phyloP scores from a whole-genome alignment of 805 yeast species.

The Candida bentonensis region DNA sequence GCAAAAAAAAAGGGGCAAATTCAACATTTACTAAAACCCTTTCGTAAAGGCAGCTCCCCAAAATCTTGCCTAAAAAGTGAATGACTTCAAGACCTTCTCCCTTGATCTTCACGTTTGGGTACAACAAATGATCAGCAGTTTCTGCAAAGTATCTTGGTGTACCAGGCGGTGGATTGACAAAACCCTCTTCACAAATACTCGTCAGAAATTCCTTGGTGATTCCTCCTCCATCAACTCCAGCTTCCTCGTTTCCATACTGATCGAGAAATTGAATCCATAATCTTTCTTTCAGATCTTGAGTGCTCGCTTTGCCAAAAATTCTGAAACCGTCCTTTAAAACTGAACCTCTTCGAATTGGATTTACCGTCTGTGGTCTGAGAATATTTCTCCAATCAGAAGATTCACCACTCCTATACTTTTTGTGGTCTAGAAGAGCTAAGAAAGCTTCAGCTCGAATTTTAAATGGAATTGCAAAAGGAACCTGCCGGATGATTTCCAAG shows the following conservation, averaged over 20 bases:
- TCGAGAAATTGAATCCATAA: conserved; percentile 56
- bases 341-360: conserved; percentile 43
- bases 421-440: conserved; percentile 45
- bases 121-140: conserved; percentile 44
- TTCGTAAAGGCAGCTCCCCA: conserved; percentile 85
- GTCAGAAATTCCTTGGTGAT: conserved; percentile 83
- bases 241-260: conserved; percentile 60
- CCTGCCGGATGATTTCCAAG: conserved; percentile 39
- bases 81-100: conserved; percentile 23
- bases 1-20: conserved; percentile 77
- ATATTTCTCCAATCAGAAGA: not conserved
- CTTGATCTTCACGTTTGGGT: conserved; percentile 44
- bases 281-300: conserved; percentile 36
- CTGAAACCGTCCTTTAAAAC: conserved; percentile 64
- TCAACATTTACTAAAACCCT: conserved; percentile 65
- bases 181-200: conserved; percentile 54
- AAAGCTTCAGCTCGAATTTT: conserved; percentile 59
- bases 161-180: conserved; percentile 25
- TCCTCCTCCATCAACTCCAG: conserved; percentile 96
- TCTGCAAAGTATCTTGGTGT: conserved; percentile 26
- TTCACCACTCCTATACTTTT: conserved; percentile 21
- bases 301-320: conserved; percentile 39
- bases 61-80: conserved; percentile 62
- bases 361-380: not conserved
- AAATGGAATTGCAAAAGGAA: conserved; percentile 76